Evolutionary conservation across 2,329 filamentous ascomycete genomes (phyloP), one percentile per base, ranked within the genome.

Genomic region (Periconia sp.): DNA sequence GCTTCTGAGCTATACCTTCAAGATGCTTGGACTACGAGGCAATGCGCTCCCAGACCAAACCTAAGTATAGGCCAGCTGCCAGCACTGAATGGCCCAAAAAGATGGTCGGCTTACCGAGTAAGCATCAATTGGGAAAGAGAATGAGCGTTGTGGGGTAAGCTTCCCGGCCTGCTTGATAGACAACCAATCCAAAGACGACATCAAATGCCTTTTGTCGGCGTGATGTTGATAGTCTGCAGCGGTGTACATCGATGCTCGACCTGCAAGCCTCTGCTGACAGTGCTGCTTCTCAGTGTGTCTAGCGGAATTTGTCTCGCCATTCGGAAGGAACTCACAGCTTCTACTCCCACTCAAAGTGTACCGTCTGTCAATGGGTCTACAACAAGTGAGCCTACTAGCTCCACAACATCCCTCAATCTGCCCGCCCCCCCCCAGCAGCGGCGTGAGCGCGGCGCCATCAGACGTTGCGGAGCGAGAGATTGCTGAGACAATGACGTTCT

Each of bases 251-350:
- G 40, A 36, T 32, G 16, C 30, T 35, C 45, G 46, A 29, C 15
- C 31, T 29, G 25, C 25, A 11, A 5, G 37, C 25, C 34, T 33
- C 37, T 21, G 10, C 26, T 29, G 26, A 40, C 25, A 36, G 4
- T 5, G 3, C 18, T 31, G 26, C 36, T n/a, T 21, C n/a, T 18
- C 23, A n/a, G 8, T 11, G n/a, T n/a, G 19, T 15, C 28, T 16
- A 18, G 31, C 29, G 39, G 36, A 28, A 28, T 31, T 32, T n/a
- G n/a, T n/a, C 81, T 97, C 21, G 89, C 89, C 28, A 96, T 99
- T 56, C 85, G 92, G 33, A 91, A 96, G 71, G 92, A 90, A 1
- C 79, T 99, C 48, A 94, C 89, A n/a, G 72, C 63, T 17, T 40
- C 54, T 12, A 40, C 45, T 10, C 36, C 49, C 6, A 40, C 44